Conservation (phyloP, 495 filamentous ascomycete species). For the Neurospora sp. region DNA sequence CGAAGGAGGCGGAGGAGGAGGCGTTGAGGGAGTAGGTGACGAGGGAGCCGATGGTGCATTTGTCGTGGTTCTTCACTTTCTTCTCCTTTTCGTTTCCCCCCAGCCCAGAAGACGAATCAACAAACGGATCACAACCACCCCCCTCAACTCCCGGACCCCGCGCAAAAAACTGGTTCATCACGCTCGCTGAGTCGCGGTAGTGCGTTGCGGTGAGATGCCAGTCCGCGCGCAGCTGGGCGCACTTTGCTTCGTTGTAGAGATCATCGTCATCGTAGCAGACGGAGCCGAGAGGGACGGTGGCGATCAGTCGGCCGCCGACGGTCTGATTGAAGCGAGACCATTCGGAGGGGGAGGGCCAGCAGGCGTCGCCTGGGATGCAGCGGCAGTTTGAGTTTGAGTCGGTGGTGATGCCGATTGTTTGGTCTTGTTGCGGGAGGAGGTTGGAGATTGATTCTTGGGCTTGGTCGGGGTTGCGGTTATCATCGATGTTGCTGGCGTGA, state of each 20-base stretch:
- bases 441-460: neutral
- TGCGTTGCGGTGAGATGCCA: conserved; percentile 19
- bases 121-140: neutral
- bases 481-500: too few relatives aligned
- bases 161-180: conserved; percentile 33
- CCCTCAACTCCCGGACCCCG: neutral
- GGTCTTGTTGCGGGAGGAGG: neutral
- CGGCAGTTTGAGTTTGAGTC: conserved; percentile 31
- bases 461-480: too few relatives aligned
- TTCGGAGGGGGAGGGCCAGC: conserved; percentile 31
- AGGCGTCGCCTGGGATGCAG: conserved; percentile 39
- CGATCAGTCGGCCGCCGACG: conserved; percentile 30
- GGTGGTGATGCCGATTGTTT: neutral
- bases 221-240: conserved; percentile 2
- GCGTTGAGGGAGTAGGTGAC: conserved; percentile 42
- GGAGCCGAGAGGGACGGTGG: conserved; percentile 35
- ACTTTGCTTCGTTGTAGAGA: conserved; percentile 6
- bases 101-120: too few relatives aligned
- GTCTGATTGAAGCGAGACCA: conserved; percentile 33
- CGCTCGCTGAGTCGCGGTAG: conserved; percentile 31
- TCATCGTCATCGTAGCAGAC: conserved; percentile 27
- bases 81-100: too few relatives aligned
- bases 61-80: too few relatives aligned
- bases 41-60: conserved; percentile 42
- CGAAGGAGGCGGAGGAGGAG: neutral